A percentile compares a stretch with the other conserved stretches of the same genome.
phyloP scores from a whole-genome alignment of 192 early-diverging fungal species.

The Coemansia sp. region DNA sequence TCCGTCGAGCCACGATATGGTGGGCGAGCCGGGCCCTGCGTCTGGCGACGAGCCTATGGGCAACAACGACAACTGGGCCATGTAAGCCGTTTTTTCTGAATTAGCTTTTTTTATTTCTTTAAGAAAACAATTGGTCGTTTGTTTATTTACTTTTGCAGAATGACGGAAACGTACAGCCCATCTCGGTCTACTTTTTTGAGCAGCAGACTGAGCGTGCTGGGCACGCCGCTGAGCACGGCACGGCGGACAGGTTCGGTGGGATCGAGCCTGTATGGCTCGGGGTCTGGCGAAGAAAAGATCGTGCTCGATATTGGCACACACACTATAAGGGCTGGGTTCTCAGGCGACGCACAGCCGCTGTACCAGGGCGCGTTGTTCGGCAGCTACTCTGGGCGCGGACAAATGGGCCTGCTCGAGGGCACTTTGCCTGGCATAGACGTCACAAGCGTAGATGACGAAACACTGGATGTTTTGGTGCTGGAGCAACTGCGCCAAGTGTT shows the following conservation, averaged over 20 bases:
- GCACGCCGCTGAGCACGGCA: background rate
- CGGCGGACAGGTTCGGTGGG: background rate
- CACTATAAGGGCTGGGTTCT: conserved; percentile 83
- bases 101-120: conserved; percentile 7
- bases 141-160: background rate
- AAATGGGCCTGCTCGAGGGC: background rate
- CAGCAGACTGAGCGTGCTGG: background rate
- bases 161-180: background rate
- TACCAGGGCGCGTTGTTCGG: conserved; percentile 61
- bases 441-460: conserved; percentile 3
- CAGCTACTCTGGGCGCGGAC: conserved; percentile 15
- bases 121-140: background rate
- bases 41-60: conserved; percentile 11
- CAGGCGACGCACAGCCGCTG: conserved; percentile 76
- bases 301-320: conserved; percentile 84
- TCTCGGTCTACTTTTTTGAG: background rate
- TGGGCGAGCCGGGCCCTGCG: conserved; percentile 15
- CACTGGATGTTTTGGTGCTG: conserved; percentile 16
- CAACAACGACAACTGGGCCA: conserved; percentile 43
- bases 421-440: conserved; percentile 1
- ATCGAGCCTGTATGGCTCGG: conserved; percentile 24
- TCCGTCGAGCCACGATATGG: conserved; percentile 37
- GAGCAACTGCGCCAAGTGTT: conserved; percentile 30
- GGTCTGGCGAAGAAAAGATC: conserved; percentile 69
- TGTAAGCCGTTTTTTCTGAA: background rate